Base-by-base conservation (phyloP, 331 rosid genomes). In the Malus hybrid region DNA sequence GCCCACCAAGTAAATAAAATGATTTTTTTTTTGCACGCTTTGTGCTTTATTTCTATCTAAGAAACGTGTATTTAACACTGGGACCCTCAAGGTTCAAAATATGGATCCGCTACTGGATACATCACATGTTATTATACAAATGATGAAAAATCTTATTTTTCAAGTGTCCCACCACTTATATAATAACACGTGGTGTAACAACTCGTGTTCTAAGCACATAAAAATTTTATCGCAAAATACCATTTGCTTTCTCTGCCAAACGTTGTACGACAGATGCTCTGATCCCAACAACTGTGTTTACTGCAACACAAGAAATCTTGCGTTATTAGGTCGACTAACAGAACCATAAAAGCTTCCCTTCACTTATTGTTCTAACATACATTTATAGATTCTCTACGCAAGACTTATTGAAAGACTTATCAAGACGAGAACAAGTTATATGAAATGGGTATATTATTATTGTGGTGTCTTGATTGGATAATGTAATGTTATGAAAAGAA, bases 221-320 rank as follows among this genome's bases (percentile, higher is more conserved):
- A 36, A 36, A 36, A 0, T 2, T 9, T 36, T 7, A 0, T 36
- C 11, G n/a, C 56, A 50, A 15, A 50, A 2, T 5, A 50, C 56
- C n/a, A 11, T 81, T 33, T 65, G 33, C 32, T 71, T 29, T 78
- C 46, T 33, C 10, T 1, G 57, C n/a, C 39, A 64, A 42, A 80
- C 85, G 88, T 82, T 74, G 79, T 77, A 65, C 31, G 48, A 57
- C 6, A 36, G 67, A 59, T 70, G 81, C 89, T 75, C 87, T 36
- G 75, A 87, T 84, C 88, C 90, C 87, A 1, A 82, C 46, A 20
- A 19, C 28, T 71, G 80, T 36, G 61, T 84, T 71, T 74, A 73
- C 18, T 14, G 0, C 12, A 65, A 52, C 69, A 15, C 59, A 36
- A 36, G 22, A 4, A 68, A 48, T 19, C 57, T 36, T 36, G 42